Evolutionary conservation across 495 filamentous ascomycete species (phyloP).

Genomic region (Arthonia radiata): DNA sequence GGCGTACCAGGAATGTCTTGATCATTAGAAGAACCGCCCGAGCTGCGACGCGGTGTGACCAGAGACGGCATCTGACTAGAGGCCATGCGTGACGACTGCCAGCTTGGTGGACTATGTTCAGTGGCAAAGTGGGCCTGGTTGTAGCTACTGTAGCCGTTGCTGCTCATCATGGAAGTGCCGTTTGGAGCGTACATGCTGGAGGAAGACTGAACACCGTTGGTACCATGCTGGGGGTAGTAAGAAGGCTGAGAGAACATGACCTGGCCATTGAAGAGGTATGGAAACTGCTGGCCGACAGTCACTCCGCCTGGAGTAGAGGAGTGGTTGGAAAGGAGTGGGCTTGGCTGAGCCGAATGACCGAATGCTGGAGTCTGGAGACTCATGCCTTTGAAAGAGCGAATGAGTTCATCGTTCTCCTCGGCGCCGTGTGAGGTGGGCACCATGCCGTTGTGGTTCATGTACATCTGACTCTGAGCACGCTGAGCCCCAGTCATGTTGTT

Average conservation of each 20-base stretch:
- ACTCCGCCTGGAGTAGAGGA: too few relatives aligned
- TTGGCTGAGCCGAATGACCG: background rate
- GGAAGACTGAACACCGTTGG: constrained; percentile 5
- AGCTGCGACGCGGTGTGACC: constrained; percentile 19
- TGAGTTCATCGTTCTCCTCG: too few relatives aligned
- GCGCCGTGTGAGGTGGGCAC: too few relatives aligned
- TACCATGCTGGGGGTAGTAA: constrained; percentile 5
- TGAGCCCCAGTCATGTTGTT: too few relatives aligned
- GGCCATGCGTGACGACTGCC: constrained; percentile 15
- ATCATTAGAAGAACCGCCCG: constrained; percentile 38
- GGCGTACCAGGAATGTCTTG: constrained; percentile 35
- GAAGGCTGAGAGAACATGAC: constrained; percentile 10
- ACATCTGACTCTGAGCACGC: too few relatives aligned
- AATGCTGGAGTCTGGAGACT: background rate
- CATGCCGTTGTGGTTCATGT: too few relatives aligned
- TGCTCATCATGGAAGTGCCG: constrained; percentile 9
- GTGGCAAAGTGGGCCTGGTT: constrained; percentile 12
- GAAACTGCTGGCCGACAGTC: too few relatives aligned
- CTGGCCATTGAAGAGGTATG: too few relatives aligned
- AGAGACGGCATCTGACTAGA: constrained; percentile 17
- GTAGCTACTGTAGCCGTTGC: constrained; percentile 11
- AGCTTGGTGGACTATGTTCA: constrained; percentile 12
- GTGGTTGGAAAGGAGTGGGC: background rate
- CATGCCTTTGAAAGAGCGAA: constrained; percentile 4
- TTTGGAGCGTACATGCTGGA: constrained; percentile 13